Evolutionary conservation across 164 flowering plant genomes (phyloP), one percentile per base, ranked within the genome.

Genomic region (Vitis rotundifolia): DNA sequence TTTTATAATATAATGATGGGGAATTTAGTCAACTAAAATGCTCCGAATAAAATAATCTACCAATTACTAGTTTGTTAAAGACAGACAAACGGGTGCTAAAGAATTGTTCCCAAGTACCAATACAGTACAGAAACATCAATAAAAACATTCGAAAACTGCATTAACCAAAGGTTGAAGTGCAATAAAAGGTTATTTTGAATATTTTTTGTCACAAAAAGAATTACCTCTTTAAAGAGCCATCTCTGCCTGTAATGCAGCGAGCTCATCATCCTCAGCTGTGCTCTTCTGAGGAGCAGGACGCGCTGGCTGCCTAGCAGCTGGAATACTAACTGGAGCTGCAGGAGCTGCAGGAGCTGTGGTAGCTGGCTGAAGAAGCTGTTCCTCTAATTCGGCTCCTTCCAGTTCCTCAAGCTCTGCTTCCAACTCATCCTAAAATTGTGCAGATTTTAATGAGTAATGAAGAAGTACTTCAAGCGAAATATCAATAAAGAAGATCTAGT

Each of bases 361-460:
- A n/a, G 48, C 5, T 37, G 16, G 66, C 66, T 63, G 19, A 8
- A 11, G 51, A 15, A 37, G 51, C 66, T 37, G 16, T 13, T 63
- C 66, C 8, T 49, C 66, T 8, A 11, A 49, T 63, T 63, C 66
- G 9, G 48, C 14, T 12, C 48, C 66, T 63, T 63, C 66, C 14
- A 63, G 66, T 44, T 63, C 66, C 16, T 63, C 66, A n/a, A 63
- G 66, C 51, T 63, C 66, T 1, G 66, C 66, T 63, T 63, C 66
- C 66, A 63, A 51, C 11, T 63, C 66, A 47, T 63, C 66, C 66
- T 63, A 28, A 63, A 9, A 63, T 26, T 11, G 15, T 9, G 8
- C 12, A 14, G 2, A 63, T 11, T 37, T 37, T 37, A 37, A 37
- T 6, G 7, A 37, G 44, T 37, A 37, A 37, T 37, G 44, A 3